Conservation (phyloP, 148 eudicot species). For the Amaranthus hypochondriacus region DNA sequence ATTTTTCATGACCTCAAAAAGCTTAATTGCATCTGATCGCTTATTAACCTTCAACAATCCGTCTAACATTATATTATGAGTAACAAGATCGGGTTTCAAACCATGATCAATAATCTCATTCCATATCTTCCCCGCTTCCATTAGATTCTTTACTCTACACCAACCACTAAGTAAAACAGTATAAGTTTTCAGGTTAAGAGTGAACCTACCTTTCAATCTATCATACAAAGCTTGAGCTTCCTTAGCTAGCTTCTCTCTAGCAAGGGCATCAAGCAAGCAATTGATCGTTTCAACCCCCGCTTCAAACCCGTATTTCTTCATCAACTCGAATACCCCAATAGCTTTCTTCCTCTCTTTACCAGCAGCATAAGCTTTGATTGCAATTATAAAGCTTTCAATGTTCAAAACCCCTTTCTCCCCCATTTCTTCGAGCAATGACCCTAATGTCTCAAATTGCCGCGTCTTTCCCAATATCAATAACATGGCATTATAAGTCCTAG, state of each 20-base stretch:
- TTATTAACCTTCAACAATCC: conserved; percentile 68
- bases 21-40: conserved; percentile 68
- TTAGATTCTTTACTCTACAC: conserved; percentile 66
- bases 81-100: conserved; percentile 67
- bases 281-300: conserved; percentile 63
- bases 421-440: conserved; percentile 73
- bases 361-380: conserved; percentile 61
- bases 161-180: conserved; percentile 72
- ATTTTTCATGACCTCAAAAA: conserved; percentile 74
- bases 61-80: conserved; percentile 77
- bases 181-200: conserved; percentile 50
- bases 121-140: conserved; percentile 87
- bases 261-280: conserved; percentile 61
- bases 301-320: conserved; percentile 69
- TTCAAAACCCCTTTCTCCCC: conserved; percentile 68
- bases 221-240: conserved; percentile 70
- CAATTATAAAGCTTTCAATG: conserved; percentile 59
- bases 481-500: conserved; percentile 69
- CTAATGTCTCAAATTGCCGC: conserved; percentile 85
- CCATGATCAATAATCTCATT: conserved; percentile 82
- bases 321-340: conserved; percentile 71
- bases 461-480: conserved; percentile 69
- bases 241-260: conserved; percentile 64
- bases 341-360: conserved; percentile 80
- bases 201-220: conserved; percentile 53